Conservation (phyloP, 2,329 filamentous ascomycete genomes). For the Penicillium sp. region DNA sequence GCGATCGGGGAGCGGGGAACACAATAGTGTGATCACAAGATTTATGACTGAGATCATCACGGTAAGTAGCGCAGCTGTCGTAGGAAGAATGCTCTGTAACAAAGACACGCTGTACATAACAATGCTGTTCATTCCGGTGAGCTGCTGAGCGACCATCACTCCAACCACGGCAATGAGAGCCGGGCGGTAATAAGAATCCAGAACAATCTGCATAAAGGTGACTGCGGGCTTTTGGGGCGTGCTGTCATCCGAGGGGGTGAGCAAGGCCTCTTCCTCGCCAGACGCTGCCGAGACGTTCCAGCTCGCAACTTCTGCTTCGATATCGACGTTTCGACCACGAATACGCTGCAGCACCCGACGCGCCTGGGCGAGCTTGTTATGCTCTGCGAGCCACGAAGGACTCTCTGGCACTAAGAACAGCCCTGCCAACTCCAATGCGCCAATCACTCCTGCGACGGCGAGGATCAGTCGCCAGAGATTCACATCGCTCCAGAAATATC, state of each 20-base stretch:
- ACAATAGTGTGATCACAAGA: conserved; percentile 76
- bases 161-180: conserved; percentile 82
- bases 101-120: conserved; percentile 98
- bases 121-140: conserved; percentile 93
- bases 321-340: conserved; percentile 67
- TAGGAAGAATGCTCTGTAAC: conserved; percentile 75
- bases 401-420: conserved; percentile 82
- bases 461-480: conserved; percentile 83
- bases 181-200: conserved; percentile 67
- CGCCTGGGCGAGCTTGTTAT: conserved; percentile 63
- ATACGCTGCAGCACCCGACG: conserved; percentile 72
- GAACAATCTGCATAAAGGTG: conserved; percentile 66
- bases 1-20: conserved; percentile 81
- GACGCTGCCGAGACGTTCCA: conserved; percentile 51
- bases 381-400: conserved; percentile 78
- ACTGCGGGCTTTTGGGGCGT: conserved; percentile 69
- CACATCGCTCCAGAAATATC: conserved; percentile 82
- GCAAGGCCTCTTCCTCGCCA: conserved; percentile 71
- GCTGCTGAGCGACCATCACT: conserved; percentile 89
- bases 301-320: conserved; percentile 70
- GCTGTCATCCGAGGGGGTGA: conserved; percentile 62
- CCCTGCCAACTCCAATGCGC: conserved; percentile 66
- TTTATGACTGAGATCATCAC: conserved; percentile 87
- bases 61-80: conserved; percentile 79
- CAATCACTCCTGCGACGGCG: conserved; percentile 70